phyloP scores from a whole-genome alignment of 2,329 filamentous ascomycete genomes.

The Alternaria ventricosa region DNA sequence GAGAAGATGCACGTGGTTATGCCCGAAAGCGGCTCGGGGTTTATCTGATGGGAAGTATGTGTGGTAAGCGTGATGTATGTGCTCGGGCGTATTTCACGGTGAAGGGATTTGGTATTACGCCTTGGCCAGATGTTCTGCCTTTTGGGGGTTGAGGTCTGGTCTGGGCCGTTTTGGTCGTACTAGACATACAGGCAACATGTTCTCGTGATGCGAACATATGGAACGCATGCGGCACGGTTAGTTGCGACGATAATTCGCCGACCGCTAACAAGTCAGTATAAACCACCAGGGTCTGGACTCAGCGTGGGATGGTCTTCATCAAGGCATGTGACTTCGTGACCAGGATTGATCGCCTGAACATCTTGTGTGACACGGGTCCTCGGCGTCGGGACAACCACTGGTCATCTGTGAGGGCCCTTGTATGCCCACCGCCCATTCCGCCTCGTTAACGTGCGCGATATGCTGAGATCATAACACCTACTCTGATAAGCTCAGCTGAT shows the following conservation, averaged over 20 bases:
- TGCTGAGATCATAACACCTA: neutral
- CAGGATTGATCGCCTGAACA: slow-evolving; percentile 5
- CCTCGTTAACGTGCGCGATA: neutral
- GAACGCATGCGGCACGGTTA: neutral
- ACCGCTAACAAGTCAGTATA: neutral
- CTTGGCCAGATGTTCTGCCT: neutral
- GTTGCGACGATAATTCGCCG: neutral
- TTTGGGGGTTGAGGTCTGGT: neutral
- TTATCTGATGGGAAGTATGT: neutral
- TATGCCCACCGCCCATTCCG: neutral
- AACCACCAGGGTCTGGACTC: neutral
- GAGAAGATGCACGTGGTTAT: neutral
- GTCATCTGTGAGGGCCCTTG: slow-evolving; percentile 4
- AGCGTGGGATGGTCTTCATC: neutral
- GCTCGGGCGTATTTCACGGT: neutral
- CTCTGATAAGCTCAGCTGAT: slow-evolving; percentile 20
- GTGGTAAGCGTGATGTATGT: neutral
- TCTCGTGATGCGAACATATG: neutral
- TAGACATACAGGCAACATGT: neutral
- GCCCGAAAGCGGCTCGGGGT: neutral
- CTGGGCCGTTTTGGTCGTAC: neutral
- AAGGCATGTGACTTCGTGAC: neutral
- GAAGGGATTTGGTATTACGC: neutral
- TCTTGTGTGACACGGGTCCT: slow-evolving; percentile 4
- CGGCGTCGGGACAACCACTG: slow-evolving; percentile 1